phyloP scores from a whole-genome alignment of 2,329 filamentous ascomycete genomes.

The Fusarium avenaceum region DNA sequence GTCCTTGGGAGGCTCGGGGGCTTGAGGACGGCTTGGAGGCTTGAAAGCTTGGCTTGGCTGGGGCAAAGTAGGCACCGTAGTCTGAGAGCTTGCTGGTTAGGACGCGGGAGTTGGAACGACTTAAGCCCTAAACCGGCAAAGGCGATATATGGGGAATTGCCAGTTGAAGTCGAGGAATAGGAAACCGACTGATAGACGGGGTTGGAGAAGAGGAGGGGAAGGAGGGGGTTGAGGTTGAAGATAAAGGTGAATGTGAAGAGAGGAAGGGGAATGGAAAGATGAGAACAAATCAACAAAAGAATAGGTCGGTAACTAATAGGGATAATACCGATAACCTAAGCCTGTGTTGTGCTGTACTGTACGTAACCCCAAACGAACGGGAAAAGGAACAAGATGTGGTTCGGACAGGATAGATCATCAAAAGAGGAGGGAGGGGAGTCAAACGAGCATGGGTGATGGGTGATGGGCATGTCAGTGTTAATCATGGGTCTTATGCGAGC shows the following conservation, averaged over 20 bases:
- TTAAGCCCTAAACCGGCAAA: constrained; percentile 31
- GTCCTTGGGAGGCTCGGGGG: no score
- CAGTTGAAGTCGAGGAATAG: constrained; percentile 14
- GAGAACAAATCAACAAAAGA: constrained; percentile 4
- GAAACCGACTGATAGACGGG: constrained; percentile 11
- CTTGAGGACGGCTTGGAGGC: neutral
- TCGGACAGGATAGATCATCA: neutral
- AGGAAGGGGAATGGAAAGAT: constrained; percentile 2
- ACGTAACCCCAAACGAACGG: constrained; percentile 27
- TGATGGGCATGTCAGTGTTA: neutral
- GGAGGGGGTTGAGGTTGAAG: neutral
- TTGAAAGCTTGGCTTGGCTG: constrained; percentile 25
- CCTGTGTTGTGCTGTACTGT: neutral
- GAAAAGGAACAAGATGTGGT: constrained; percentile 29
- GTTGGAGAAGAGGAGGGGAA: neutral
- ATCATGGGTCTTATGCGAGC: constrained; percentile 29
- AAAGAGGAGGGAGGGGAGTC: constrained; percentile 11
- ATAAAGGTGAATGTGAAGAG: neutral
- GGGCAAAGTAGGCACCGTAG: constrained; percentile 10
- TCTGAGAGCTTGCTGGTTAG: constrained; percentile 13
- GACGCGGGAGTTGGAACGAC: constrained; percentile 33
- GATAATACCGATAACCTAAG: constrained; percentile 10
- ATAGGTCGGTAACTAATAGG: neutral
- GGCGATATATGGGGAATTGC: constrained; percentile 12
- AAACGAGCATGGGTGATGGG: constrained; percentile 1